These are phyloP conservation scores for Cryphonectria nitschkei DNA, from an alignment of 2,329 filamentous ascomycete species.

Conservation along the genomic window DNA sequence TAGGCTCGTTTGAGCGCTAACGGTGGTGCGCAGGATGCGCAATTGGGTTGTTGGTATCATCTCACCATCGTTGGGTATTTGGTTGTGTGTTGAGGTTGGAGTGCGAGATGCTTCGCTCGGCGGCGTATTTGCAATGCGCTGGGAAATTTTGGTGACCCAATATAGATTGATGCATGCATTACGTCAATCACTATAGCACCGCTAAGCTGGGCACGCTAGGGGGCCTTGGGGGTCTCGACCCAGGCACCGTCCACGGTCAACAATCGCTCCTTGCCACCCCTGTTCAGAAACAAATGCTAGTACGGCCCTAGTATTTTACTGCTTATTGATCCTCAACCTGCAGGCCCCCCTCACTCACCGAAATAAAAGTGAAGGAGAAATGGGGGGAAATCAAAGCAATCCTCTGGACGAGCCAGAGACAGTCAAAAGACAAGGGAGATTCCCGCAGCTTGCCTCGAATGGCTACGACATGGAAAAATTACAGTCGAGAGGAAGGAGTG, in stretches of 20 bases:
- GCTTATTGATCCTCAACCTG: too few species aligned
- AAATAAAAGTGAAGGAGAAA: too few species aligned
- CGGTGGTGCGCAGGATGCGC: constrained; percentile 30
- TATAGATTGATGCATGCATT: constrained; percentile 13
- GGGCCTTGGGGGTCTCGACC: not conserved
- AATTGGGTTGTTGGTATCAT: constrained; percentile 31
- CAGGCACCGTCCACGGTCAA: not conserved
- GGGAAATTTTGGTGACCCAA: constrained; percentile 15
- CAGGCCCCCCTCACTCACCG: too few species aligned
- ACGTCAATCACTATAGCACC: constrained; percentile 27
- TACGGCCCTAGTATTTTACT: not conserved
- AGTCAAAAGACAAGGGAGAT: not conserved
- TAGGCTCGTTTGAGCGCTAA: not conserved
- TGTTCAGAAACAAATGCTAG: too few species aligned
- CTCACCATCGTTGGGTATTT: constrained; percentile 22
- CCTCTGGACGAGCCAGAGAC: too few species aligned
- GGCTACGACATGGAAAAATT: not conserved
- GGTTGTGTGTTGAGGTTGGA: not conserved
- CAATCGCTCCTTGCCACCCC: too few species aligned
- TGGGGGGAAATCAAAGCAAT: too few species aligned
- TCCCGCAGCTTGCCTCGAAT: not conserved
- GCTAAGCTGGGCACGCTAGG: not conserved
- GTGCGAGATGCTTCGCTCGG: not conserved
- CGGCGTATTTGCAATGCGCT: not conserved
- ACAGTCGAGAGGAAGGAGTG: not conserved